phyloP scores from a whole-genome alignment of 305 asterid species.

The Rubia tinctorum region DNA sequence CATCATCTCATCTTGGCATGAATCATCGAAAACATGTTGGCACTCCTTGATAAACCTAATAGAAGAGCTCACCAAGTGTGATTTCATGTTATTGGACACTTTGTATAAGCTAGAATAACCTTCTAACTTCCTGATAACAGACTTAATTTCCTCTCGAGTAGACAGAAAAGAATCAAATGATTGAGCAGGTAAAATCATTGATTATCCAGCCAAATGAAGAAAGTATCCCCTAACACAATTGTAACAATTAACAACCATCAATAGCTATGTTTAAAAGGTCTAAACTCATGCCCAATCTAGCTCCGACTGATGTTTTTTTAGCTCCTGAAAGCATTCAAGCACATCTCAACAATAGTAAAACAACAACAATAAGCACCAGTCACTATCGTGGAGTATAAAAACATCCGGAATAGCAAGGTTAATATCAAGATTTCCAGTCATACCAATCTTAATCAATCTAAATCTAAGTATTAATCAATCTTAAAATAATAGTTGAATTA shows the following conservation, averaged over 20 bases:
- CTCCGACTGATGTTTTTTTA: no score
- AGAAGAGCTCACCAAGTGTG: constrained; percentile 59
- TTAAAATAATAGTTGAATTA: no score
- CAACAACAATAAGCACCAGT: constrained; percentile 56
- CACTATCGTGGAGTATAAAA: constrained; percentile 97
- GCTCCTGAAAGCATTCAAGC: no score
- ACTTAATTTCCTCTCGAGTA: constrained; percentile 39
- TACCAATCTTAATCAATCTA: no score
- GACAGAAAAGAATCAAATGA: constrained; percentile 48
- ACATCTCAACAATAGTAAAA: not conserved
- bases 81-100: constrained; percentile 43
- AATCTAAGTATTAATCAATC: no score
- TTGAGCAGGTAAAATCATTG: constrained; percentile 9
- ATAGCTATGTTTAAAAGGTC: no score
- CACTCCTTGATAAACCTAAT: constrained; percentile 61
- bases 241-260: no score
- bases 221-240: no score
- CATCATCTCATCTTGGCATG: constrained; percentile 55
- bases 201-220: no score
- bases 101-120: constrained; percentile 25
- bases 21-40: constrained; percentile 33
- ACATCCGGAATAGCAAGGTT: constrained; percentile 99
- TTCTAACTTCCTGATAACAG: constrained; percentile 37
- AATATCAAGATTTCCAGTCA: constrained; percentile 99
- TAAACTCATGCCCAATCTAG: no score